Evolutionary conservation across 2,329 filamentous ascomycete genomes (phyloP).

Genomic region (Colletotrichum magnum): DNA sequence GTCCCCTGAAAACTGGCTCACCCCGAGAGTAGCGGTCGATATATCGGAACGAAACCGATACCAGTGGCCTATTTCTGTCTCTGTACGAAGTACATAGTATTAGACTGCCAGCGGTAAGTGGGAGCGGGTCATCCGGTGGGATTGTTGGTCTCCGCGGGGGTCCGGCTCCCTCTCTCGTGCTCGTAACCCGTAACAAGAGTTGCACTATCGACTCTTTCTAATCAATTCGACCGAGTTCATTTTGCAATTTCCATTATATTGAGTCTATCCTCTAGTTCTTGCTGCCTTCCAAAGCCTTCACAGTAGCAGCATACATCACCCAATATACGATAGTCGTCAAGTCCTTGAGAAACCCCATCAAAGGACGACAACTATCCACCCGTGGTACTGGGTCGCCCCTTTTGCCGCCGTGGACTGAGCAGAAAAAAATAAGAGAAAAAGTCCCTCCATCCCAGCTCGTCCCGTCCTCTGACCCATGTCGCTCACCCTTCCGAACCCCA

Average conservation of each 20-base stretch:
- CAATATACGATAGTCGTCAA: neutral
- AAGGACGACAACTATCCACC: conserved; percentile 7
- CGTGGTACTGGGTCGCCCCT: conserved; percentile 31
- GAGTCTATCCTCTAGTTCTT: too few relatives aligned
- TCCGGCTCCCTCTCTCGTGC: too few relatives aligned
- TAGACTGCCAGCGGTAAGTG: conserved; percentile 17
- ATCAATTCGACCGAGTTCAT: too few relatives aligned
- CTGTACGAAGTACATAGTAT: neutral
- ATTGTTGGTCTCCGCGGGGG: too few relatives aligned
- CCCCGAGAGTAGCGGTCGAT: conserved; percentile 18
- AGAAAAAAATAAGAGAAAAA: conserved; percentile 16
- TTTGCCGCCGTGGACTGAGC: conserved; percentile 3
- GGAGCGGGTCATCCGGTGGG: neutral
- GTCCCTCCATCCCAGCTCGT: conserved; percentile 15
- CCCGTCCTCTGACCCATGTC: conserved; percentile 10
- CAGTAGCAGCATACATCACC: neutral
- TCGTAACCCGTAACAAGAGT: too few relatives aligned
- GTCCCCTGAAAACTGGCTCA: neutral
- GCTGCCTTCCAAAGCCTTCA: neutral
- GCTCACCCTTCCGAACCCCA: conserved; percentile 12
- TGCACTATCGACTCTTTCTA: too few relatives aligned
- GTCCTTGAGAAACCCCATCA: conserved; percentile 15
- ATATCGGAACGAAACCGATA: neutral
- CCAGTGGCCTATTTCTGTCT: neutral
- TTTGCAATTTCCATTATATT: too few relatives aligned